Base-by-base conservation (phyloP, 306 rosid species). In the Vigna trinervia region DNA sequence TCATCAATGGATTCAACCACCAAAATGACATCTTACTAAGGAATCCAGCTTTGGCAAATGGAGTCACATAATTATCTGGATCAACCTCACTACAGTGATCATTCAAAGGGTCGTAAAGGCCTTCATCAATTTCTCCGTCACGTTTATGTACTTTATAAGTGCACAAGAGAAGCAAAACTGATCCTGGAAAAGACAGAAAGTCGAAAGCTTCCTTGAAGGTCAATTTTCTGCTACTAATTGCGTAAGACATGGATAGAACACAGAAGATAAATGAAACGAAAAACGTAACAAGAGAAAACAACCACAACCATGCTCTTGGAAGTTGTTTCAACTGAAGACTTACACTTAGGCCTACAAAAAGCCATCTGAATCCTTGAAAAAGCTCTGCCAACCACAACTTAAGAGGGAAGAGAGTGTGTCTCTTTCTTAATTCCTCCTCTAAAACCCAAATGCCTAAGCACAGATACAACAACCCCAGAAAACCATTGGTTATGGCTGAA, bases 1-100 rank as follows among this genome's bases (percentile, higher is more conserved):
- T 89, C 93, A 91, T 66, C 86, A 89, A 67, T 20, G 93, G 73
- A 71, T 91, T 87, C 51, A 91, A 54, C 96, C 96, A 91, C 91
- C 90, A 87, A 72, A 89, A 85, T 4, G 85, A 76, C 47, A 82
- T 65, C 57, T 20, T 84, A 77, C 78, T 83, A 23, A 82, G 50
- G 56, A 74, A 45, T 79, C 96, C 90, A 47, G 91, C 91, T 58
- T 84, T 81, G 71, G 88, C 72, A 77, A 91, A 86, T 34, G 71
- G 71, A 8, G 71, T 43, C 6, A 41, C 53, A 46, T 26, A 51
- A 22, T 6, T 43, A 76, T 0, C 43, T 39, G 72, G 28, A 50
- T 75, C 85, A 61, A 74, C 56, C 74, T 73, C 69, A 64, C 65
- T 57, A 15, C 64, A 74, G 73, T 84, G 88, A 0, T 54, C 73